phyloP scores from a whole-genome alignment of 768 basidiomycete species.

The Lactarius hengduanensis region DNA sequence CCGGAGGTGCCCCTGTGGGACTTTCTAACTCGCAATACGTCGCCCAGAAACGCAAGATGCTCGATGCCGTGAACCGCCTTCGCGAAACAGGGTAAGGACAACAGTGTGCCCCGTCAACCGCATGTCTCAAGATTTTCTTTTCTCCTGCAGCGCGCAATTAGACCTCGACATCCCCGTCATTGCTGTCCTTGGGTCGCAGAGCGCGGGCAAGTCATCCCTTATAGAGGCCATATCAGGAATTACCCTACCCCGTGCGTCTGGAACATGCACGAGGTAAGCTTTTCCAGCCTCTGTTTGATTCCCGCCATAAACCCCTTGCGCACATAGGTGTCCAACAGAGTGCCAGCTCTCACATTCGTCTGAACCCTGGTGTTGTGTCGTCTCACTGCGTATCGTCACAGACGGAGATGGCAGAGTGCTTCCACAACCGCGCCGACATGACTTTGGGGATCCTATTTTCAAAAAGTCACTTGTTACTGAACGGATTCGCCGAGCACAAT shows the following conservation, averaged over 20 bases:
- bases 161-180: constrained; percentile 74
- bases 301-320: not conserved
- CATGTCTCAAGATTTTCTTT: constrained; percentile 7
- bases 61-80: constrained; percentile 58
- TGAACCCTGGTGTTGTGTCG: constrained; percentile 37
- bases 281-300: not conserved
- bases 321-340: constrained; percentile 39
- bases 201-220: constrained; percentile 73
- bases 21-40: constrained; percentile 48
- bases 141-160: constrained; percentile 51
- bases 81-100: constrained; percentile 56
- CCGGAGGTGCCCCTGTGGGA: constrained; percentile 41
- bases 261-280: constrained; percentile 67
- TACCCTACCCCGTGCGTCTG: constrained; percentile 64
- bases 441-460: constrained; percentile 42
- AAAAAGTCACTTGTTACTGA: constrained; percentile 59
- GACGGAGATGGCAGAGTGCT: constrained; percentile 31
- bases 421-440: constrained; percentile 37
- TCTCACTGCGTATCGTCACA: constrained; percentile 35
- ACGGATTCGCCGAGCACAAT: constrained; percentile 61
- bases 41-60: constrained; percentile 44
- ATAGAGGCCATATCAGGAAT: constrained; percentile 78
- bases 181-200: constrained; percentile 70
- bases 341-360: constrained; percentile 35
- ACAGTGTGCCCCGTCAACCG: constrained; percentile 7